Base-by-base conservation (phyloP, 805 yeast species). In the Candida easanensis region DNA sequence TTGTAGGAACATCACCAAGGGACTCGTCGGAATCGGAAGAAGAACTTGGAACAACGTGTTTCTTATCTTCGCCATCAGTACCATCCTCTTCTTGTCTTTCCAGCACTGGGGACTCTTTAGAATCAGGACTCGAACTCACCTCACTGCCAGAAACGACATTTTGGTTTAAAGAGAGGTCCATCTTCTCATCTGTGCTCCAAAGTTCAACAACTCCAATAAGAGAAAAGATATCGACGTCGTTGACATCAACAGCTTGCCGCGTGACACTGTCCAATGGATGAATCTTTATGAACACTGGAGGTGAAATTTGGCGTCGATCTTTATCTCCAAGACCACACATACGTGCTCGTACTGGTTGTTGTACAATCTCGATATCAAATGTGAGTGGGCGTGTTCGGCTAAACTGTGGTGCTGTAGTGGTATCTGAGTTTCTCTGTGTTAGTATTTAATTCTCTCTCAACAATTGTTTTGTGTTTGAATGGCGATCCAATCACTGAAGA, bases 321-420 rank as follows among this genome's bases (percentile, higher is more conserved):
- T 63, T 65, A 42, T 70, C 75, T 13, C 74, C 73, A 18, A 70
- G 58, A 0, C 75, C 75, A 49, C 75, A 70, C 74, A 70, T 70
- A 23, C 75, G 64, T 0, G 74, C 74, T 38, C 74, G 54, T 13
- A 67, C 60, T 2, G 75, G 75, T 45, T 70, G 71, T 43, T 70
- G 75, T 21, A 56, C 63, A n/a, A 69, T 66, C 36, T 45, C 45
- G 8, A 68, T 55, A 15, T 54, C 45, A 39, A 53, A 62, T 7
- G 17, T 33, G 36, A 46, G 49, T 10, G 28, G 17, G 15, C 20
- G 17, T 4, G 9, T 10, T 36, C 42, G 41, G 34, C 42, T 36
- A 36, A 39, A 16, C n/a, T 7, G 17, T 15, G 39, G 30, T 26
- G 30, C 25, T 22, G 25, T 22, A n/a, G n/a, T n/a, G n/a, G n/a